These are phyloP conservation scores for Ogataea glucozyma DNA, from an alignment of 805 yeast genomes.

Conservation along the genomic window DNA sequence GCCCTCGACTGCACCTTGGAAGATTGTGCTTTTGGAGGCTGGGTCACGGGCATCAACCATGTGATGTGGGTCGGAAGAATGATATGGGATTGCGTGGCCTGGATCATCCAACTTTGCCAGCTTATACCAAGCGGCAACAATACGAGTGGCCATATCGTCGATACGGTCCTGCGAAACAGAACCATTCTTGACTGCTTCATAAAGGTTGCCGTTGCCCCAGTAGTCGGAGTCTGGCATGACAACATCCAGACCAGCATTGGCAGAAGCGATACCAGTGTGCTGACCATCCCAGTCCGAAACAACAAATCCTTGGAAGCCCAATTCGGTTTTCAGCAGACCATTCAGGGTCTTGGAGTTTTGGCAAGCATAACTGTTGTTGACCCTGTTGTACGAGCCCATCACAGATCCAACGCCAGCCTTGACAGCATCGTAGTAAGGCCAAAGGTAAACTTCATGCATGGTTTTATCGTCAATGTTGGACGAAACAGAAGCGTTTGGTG, in stretches of 20 bases:
- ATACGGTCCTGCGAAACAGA: conserved; percentile 54
- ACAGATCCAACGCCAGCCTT: conserved; percentile 60
- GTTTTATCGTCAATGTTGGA: conserved; percentile 59
- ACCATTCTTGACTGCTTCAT: conserved; percentile 54
- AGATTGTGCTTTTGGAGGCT: conserved; percentile 49
- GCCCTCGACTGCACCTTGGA: conserved; percentile 58
- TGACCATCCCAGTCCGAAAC: conserved; percentile 70
- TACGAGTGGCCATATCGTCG: conserved; percentile 63
- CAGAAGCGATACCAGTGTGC: conserved; percentile 56
- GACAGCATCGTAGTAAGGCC: conserved; percentile 69
- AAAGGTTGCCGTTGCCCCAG: conserved; percentile 53
- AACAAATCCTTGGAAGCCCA: conserved; percentile 70
- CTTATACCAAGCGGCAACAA: conserved; percentile 57
- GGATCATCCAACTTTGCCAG: conserved; percentile 41
- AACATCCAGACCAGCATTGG: conserved; percentile 63
- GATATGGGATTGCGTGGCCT: conserved; percentile 46
- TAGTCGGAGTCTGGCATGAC: conserved; percentile 57
- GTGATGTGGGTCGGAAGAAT: conserved; percentile 53
- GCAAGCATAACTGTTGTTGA: conserved; percentile 59
- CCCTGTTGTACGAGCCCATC: conserved; percentile 59
- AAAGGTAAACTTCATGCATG: conserved; percentile 59
- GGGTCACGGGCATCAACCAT: conserved; percentile 54
- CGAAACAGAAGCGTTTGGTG: conserved; percentile 46
- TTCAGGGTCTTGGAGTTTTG: conserved; percentile 59
- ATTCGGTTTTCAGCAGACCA: conserved; percentile 56